Percentiles rank a stretch among this genome's conserved stretches.
phyloP scores from a whole-genome alignment of 2,329 filamentous ascomycete genomes.

The Fusarium sp. region DNA sequence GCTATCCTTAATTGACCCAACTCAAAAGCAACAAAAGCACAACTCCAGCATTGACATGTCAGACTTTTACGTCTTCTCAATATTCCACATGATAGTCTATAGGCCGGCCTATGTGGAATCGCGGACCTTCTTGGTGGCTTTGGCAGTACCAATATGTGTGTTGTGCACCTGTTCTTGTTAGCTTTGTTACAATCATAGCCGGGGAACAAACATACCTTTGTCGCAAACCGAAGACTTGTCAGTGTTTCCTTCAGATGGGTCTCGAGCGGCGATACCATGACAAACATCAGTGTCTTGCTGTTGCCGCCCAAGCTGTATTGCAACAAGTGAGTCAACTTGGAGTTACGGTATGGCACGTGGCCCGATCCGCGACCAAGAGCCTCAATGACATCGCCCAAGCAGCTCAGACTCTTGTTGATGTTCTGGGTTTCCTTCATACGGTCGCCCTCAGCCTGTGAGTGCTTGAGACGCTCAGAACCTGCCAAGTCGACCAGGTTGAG shows the following conservation, averaged over 20 bases:
- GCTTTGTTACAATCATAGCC: neutral
- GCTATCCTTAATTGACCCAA: slow-evolving; percentile 28
- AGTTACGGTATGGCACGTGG: slow-evolving; percentile 95
- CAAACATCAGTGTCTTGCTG: slow-evolving; percentile 98
- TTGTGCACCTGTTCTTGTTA: slow-evolving; percentile 74
- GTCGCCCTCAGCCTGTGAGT: slow-evolving; percentile 87
- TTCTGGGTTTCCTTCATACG: slow-evolving; percentile 94
- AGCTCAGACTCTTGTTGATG: slow-evolving; percentile 95
- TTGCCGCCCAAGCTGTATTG: slow-evolving; percentile 96
- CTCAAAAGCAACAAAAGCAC: slow-evolving; percentile 12
- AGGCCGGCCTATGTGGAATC: slow-evolving; percentile 48
- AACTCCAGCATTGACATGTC: slow-evolving; percentile 11
- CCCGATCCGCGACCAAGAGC: slow-evolving; percentile 86
- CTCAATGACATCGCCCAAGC: slow-evolving; percentile 93
- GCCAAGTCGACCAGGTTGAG: slow-evolving; percentile 96
- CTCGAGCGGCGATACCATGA: slow-evolving; percentile 95
- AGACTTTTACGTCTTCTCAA: neutral
- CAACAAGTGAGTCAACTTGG: slow-evolving; percentile 93
- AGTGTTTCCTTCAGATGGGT: slow-evolving; percentile 92
- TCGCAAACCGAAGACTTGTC: slow-evolving; percentile 95
- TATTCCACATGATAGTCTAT: slow-evolving; percentile 2
- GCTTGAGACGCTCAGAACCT: slow-evolving; percentile 89
- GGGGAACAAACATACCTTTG: slow-evolving; percentile 72
- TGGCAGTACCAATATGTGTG: slow-evolving; percentile 91
- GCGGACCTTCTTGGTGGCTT: slow-evolving; percentile 73